These are phyloP conservation scores for Pythium brassicae DNA, from an alignment of 352 stramenopile species.

Conservation along the genomic window DNA sequence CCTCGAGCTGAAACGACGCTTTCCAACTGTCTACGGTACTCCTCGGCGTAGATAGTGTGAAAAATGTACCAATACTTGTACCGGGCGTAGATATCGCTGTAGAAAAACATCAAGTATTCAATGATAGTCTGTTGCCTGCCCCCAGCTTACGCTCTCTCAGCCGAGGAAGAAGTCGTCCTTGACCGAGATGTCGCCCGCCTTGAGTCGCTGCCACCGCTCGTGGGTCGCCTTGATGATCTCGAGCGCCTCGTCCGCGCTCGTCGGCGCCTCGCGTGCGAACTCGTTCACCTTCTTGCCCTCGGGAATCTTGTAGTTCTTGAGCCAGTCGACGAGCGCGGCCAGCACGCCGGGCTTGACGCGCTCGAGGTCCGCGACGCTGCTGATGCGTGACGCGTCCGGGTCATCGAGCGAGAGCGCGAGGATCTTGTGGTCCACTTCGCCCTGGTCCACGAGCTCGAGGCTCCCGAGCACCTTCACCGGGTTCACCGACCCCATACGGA, in stretches of 20 bases:
- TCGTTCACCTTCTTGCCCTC: conserved; percentile 95
- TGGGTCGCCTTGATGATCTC: conserved; percentile 67
- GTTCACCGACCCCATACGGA: conserved; percentile 94
- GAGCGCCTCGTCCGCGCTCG: conserved; percentile 44
- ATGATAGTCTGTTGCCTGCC: not conserved
- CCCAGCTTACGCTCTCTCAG: conserved; percentile 4
- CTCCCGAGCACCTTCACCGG: conserved; percentile 97
- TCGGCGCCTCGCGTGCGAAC: conserved; percentile 80
- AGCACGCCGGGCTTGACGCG: conserved; percentile 89
- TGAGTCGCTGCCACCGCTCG: conserved; percentile 67
- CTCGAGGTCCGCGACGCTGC: conserved; percentile 89
- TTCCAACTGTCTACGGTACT: too few species aligned
- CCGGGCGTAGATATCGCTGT: too few species aligned
- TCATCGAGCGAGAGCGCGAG: conserved; percentile 92
- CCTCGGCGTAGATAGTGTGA: too few species aligned
- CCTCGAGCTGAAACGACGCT: too few species aligned
- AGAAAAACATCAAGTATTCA: conserved; percentile 3
- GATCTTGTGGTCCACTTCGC: conserved; percentile 99
- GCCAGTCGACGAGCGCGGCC: conserved; percentile 91
- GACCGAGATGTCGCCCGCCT: conserved; percentile 47
- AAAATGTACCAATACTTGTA: too few species aligned
- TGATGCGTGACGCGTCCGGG: conserved; percentile 80
- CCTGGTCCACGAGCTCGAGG: conserved; percentile 97
- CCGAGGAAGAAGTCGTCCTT: conserved; percentile 69
- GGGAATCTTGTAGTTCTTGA: conserved; percentile 98